Evolutionary conservation across 768 basidiomycete species (phyloP).

Genomic region (Lactarius sp.): DNA sequence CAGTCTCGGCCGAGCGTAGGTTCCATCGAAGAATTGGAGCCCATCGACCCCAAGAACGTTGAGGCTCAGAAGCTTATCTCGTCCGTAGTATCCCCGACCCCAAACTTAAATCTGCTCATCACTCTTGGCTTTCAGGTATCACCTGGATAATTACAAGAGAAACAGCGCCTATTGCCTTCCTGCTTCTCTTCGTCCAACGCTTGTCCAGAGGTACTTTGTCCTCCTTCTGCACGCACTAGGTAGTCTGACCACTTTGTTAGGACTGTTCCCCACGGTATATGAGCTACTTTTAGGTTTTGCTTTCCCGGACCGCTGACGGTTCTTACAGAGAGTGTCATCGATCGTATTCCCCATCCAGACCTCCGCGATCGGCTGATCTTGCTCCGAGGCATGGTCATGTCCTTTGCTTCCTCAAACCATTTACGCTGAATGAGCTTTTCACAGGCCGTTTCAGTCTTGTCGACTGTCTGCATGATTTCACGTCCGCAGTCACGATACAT

Average conservation of each 20-base stretch:
- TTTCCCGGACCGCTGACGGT: slow-evolving; percentile 1
- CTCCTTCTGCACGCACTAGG: background rate
- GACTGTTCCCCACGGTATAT: slow-evolving; percentile 77
- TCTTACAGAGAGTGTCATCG: slow-evolving; percentile 77
- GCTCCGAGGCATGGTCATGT: slow-evolving; percentile 52
- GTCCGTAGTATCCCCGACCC: slow-evolving; percentile 37
- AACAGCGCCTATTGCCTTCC: slow-evolving; percentile 87
- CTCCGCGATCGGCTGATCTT: slow-evolving; percentile 89
- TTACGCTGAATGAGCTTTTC: slow-evolving; percentile 7
- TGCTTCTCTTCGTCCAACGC: slow-evolving; percentile 78
- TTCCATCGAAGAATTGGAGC: slow-evolving; percentile 42
- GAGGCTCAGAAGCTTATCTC: slow-evolving; percentile 82
- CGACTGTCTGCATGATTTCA: slow-evolving; percentile 73
- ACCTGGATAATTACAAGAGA: slow-evolving; percentile 83
- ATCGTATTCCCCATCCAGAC: slow-evolving; percentile 84
- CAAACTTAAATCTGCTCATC: slow-evolving; percentile 5
- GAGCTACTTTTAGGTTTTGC: background rate
- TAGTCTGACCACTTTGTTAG: slow-evolving; percentile 30
- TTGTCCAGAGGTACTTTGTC: slow-evolving; percentile 67
- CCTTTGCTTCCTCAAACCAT: background rate
- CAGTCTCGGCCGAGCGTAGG: slow-evolving; percentile 31
- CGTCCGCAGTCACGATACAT: slow-evolving; percentile 66
- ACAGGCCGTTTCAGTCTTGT: slow-evolving; percentile 74
- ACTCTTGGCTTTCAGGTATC: slow-evolving; percentile 52
- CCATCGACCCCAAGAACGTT: slow-evolving; percentile 65